Evolutionary conservation across 2,329 filamentous ascomycete species (phyloP).

Genomic region (Magnaporthiopsis poae): DNA sequence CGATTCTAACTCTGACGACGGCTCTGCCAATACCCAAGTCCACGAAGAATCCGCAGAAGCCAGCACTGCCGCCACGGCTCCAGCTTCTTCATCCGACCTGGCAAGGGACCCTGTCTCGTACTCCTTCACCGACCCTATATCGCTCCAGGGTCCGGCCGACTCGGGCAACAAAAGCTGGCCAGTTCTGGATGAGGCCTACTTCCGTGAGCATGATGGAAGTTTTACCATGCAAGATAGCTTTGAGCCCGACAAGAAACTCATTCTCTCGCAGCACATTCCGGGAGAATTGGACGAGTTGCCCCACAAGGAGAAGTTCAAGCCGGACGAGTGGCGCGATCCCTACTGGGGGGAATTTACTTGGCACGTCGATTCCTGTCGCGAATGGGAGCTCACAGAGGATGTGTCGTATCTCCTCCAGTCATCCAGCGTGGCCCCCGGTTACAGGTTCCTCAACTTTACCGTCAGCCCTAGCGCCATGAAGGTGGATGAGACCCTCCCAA

Average conservation of each 20-base stretch:
- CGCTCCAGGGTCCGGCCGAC: background rate
- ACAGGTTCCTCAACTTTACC: constrained; percentile 30
- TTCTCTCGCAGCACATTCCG: constrained; percentile 25
- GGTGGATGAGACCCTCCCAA: background rate
- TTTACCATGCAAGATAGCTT: constrained; percentile 25
- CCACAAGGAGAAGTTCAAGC: constrained; percentile 14
- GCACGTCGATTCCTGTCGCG: constrained; percentile 29
- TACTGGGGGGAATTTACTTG: constrained; percentile 21
- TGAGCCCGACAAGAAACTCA: constrained; percentile 26
- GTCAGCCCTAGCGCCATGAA: constrained; percentile 14
- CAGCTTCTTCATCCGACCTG: background rate
- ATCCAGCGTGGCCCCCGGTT: constrained; percentile 25
- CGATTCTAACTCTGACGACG: background rate
- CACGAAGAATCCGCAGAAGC: background rate
- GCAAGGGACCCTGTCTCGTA: background rate
- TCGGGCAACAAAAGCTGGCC: constrained; percentile 12
- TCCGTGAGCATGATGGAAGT: constrained; percentile 28
- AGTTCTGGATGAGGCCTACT: constrained; percentile 21
- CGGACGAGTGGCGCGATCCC: constrained; percentile 18
- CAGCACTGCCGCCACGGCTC: background rate
- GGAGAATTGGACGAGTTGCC: constrained; percentile 22
- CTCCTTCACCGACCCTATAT: background rate
- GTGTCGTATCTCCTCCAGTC: constrained; percentile 24
- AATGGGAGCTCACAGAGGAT: constrained; percentile 34
- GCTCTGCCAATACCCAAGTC: background rate